Base-by-base conservation (phyloP, 2,329 filamentous ascomycete species). In the Diaporthe citriasiana region DNA sequence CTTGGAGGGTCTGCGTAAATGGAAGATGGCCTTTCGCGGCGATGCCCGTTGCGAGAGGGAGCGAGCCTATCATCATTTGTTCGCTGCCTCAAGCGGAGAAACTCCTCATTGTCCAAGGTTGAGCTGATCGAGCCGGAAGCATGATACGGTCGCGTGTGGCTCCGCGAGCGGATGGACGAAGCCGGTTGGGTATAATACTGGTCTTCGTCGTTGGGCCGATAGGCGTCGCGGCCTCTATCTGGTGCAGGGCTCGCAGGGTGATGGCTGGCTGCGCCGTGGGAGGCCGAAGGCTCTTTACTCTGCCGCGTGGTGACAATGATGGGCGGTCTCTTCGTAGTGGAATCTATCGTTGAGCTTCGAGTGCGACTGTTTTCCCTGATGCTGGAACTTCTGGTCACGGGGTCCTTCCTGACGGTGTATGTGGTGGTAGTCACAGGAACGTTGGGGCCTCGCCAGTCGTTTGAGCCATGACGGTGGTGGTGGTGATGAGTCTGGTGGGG, bases 241-340 rank as follows among this genome's bases (percentile, higher is more conserved):
- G 86, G 82, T 60, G 84, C 79, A n/a, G 90, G 89, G 78, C 89
- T 92, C 65, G 79, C 79, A 55, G 83, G 81, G 57, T 80, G 79
- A 59, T 78, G 80, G 47, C 78, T 80, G 71, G 81, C 82, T 45
- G 83, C 82, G 63, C 82, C 78, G 76, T 86, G 83, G 35, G 85
- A 82, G 59, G 82, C 79, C n/a, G 82, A 80, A 30, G 80, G 80
- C 60, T 87, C 85, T 38, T 84, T 84, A n/a, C 74, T 51, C 73
- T 88, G 85, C 38, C 85, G 87, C 7, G 89, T 89, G 27, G 89
- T 91, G 76, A 91, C 85, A 73, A 91, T 88, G 77, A 91, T 86
- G 71, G 89, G 87, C 15, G 89, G 88, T 53, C 87, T 84, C 50
- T 82, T 80, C 33, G 35, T 22, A 22, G 83, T 79, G 19, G 86